Evolutionary conservation across 371 early-diverging fungal genomes (phyloP).

Genomic region (Umbelopsis sp.): DNA sequence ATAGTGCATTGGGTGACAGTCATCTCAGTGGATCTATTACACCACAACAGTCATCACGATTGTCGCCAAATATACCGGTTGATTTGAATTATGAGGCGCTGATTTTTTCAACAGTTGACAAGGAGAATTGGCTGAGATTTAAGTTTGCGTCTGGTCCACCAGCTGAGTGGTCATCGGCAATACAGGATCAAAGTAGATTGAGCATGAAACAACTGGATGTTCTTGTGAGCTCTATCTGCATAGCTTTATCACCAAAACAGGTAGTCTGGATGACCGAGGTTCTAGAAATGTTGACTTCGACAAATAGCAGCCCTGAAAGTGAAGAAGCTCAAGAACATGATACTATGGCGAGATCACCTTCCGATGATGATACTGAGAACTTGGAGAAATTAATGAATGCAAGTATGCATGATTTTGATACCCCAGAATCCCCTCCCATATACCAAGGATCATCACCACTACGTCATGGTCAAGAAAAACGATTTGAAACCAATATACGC

Average conservation of each 20-base stretch:
- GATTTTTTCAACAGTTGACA: slow-evolving; percentile 42
- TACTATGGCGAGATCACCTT: not conserved
- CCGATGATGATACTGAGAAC: not conserved
- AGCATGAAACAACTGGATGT: slow-evolving; percentile 33
- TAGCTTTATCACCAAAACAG: slow-evolving; percentile 37
- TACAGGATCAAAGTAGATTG: slow-evolving; percentile 22
- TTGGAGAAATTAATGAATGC: slow-evolving; percentile 11
- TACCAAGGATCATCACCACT: not conserved
- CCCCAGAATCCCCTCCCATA: not conserved
- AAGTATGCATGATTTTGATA: not conserved
- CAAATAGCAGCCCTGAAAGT: slow-evolving; percentile 13
- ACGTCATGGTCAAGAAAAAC: not conserved
- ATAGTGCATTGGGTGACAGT: slow-evolving; percentile 27
- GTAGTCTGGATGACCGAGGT: slow-evolving; percentile 34
- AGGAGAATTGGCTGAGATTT: slow-evolving; percentile 42
- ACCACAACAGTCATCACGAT: slow-evolving; percentile 25
- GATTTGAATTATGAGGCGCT: slow-evolving; percentile 42
- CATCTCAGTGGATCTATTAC: slow-evolving; percentile 41
- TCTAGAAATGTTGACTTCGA: slow-evolving; percentile 27
- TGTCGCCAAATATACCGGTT: not conserved
- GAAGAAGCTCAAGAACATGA: not conserved
- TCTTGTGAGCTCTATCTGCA: slow-evolving; percentile 28
- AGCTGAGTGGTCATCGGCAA: slow-evolving; percentile 11
- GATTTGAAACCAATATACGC: not conserved
- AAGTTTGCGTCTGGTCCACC: slow-evolving; percentile 23